Conservation (phyloP, 192 early-diverging fungal genomes). For the Pilobolus umbonatus region DNA sequence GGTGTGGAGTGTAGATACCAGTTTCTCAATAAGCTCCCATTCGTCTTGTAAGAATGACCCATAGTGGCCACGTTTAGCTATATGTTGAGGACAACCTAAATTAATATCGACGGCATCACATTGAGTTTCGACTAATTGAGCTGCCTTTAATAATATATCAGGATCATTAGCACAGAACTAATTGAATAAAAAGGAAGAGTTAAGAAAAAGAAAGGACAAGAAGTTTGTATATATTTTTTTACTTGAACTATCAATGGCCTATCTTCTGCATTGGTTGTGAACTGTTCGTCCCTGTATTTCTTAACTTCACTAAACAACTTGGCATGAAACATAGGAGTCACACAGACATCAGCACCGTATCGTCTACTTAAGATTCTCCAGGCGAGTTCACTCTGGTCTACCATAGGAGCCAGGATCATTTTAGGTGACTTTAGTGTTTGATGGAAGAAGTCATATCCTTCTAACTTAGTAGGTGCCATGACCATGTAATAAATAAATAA, state of each 20-base stretch:
- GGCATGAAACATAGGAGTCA: slow-evolving; percentile 98
- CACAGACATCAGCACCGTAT: slow-evolving; percentile 85
- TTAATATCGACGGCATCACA: slow-evolving; percentile 96
- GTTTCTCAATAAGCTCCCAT: slow-evolving; percentile 70
- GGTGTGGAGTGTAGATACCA: slow-evolving; percentile 73
- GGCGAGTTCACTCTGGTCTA: slow-evolving; percentile 92
- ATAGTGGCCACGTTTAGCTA: slow-evolving; percentile 87
- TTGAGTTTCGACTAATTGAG: slow-evolving; percentile 69
- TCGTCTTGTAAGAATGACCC: slow-evolving; percentile 94
- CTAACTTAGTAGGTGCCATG: slow-evolving; percentile 44
- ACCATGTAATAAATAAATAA: slow-evolving; percentile 1
- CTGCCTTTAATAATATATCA: slow-evolving; percentile 73
- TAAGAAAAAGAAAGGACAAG: neutral
- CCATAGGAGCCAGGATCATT: slow-evolving; percentile 92
- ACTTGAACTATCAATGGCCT: slow-evolving; percentile 82
- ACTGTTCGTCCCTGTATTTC: slow-evolving; percentile 72
- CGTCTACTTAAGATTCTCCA: slow-evolving; percentile 90
- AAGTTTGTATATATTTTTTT: neutral
- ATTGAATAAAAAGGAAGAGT: neutral
- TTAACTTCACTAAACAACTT: slow-evolving; percentile 70
- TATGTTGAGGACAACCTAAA: slow-evolving; percentile 94
- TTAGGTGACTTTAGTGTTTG: slow-evolving; percentile 66
- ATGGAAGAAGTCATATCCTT: slow-evolving; percentile 77
- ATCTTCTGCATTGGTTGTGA: slow-evolving; percentile 65
- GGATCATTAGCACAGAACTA: slow-evolving; percentile 99